A percentile compares a stretch with the other conserved stretches of the same genome.
Evolutionary conservation across 169 alveolate species (phyloP).

Genomic region (Cryptosporidium ubiquitum): DNA sequence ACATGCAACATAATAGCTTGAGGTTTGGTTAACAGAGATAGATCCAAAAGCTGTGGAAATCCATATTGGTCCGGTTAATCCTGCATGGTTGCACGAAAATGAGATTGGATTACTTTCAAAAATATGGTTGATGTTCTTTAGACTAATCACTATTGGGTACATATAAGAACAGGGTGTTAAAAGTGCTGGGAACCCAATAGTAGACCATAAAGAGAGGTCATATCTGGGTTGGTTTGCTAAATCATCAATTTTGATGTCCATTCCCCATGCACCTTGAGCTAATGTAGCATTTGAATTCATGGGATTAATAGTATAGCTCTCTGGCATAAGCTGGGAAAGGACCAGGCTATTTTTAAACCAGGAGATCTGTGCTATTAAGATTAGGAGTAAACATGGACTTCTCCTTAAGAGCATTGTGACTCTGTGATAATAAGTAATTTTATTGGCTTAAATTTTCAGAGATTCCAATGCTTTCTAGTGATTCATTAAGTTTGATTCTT

Average conservation of each 20-base stretch:
- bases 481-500: neutral
- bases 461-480: neutral
- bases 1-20: slow-evolving; percentile 58
- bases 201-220: slow-evolving; percentile 62
- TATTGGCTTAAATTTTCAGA: neutral
- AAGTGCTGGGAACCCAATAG: slow-evolving; percentile 57
- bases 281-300: slow-evolving; percentile 24
- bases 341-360: neutral
- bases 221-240: slow-evolving; percentile 51
- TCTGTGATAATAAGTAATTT: neutral
- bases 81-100: slow-evolving; percentile 60
- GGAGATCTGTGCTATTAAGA: neutral
- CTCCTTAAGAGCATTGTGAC: slow-evolving; percentile 9
- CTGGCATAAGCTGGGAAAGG: slow-evolving; percentile 48
- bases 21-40: slow-evolving; percentile 70
- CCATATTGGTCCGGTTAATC: slow-evolving; percentile 64
- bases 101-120: slow-evolving; percentile 52
- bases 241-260: slow-evolving; percentile 16
- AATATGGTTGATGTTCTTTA: slow-evolving; percentile 37
- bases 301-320: neutral
- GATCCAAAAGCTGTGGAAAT: slow-evolving; percentile 72
- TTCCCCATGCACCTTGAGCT: slow-evolving; percentile 74
- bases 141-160: slow-evolving; percentile 65
- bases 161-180: slow-evolving; percentile 70
- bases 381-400: neutral